Base-by-base conservation (phyloP, 129 eudicot species). In the Centaurea solstitialis region DNA sequence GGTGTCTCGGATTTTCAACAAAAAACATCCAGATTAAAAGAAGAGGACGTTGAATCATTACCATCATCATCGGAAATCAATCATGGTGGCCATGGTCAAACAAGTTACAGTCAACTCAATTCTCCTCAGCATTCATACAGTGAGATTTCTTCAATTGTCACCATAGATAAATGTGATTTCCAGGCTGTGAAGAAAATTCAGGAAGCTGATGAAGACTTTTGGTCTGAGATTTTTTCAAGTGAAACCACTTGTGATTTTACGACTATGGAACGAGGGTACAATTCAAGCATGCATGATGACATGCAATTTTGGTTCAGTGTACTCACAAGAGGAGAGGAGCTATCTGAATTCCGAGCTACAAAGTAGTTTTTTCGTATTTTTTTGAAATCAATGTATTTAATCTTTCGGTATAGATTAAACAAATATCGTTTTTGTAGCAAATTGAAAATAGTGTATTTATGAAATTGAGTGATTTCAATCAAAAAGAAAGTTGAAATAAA, bases 261-360 rank as follows among this genome's bases (percentile, higher is more conserved):
- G 64, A 73, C 3, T 59, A 39, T 69, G 37, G 76, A 37, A 71
- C 33, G 11, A 66, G 77, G 73, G 20, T 72, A 50, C 53, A 81
- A 24, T 47, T 41, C 79, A 50, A 80, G 82, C 78, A 59, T 70
- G 86, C 72, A 82, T 21, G 90, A 82, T 59, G 89, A 77, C 74
- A 77, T 86, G 91, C 90, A 90, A 9, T 81, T 81, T 75, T 93
- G 96, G 97, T 85, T 74, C 74, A 78, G 87, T 81, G 80, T 86
- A 41, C 85, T 87, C 28, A 89, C 85, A 8, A 76, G 81, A 76
- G 83, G 84, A 3, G 91, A 83, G 20, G 90, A 84, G 11, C 18
- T 82, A 21, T 62, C 76, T 38, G 79, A 87, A 39, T 24, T 89
- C 3, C 71, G 28, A 70, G 7, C 4, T 6, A 1, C 6, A 0